Percentiles rank a stretch among this genome's conserved stretches.
phyloP scores from a whole-genome alignment of 495 filamentous ascomycete genomes.

The Pyrenula massariospora region DNA sequence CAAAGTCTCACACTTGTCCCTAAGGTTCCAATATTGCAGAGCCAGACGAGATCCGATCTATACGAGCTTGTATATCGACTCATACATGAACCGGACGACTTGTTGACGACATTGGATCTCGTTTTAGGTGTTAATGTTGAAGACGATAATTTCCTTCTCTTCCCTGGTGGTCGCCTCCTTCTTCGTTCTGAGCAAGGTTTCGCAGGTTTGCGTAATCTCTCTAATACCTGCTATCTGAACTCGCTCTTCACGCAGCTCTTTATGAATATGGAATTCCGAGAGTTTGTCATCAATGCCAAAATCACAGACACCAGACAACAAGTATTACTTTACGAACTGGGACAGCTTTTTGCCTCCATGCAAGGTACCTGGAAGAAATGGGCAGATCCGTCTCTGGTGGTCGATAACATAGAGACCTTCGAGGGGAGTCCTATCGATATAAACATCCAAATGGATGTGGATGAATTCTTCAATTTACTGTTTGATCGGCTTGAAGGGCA shows the following conservation, averaged over 20 bases:
- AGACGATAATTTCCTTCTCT: neutral
- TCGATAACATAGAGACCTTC: conserved; percentile 66
- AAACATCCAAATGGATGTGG: conserved; percentile 90
- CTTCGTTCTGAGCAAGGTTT: conserved; percentile 66
- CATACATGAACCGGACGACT: neutral
- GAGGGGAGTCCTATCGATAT: conserved; percentile 80
- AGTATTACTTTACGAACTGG: conserved; percentile 58
- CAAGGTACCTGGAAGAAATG: conserved; percentile 65
- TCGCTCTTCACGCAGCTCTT: conserved; percentile 92
- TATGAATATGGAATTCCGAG: conserved; percentile 85
- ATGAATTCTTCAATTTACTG: conserved; percentile 90
- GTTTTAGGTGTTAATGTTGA: neutral
- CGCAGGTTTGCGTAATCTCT: conserved; percentile 76
- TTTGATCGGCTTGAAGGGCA: conserved; percentile 88
- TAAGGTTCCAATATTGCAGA: neutral
- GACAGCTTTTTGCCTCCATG: conserved; percentile 73
- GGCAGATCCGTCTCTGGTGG: conserved; percentile 62
- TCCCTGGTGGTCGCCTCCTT: neutral
- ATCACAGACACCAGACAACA: conserved; percentile 46
- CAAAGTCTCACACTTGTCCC: neutral
- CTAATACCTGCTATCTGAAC: conserved; percentile 96
- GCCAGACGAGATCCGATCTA: neutral
- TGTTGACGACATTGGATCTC: neutral
- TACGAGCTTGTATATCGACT: neutral
- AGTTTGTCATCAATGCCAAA: conserved; percentile 58